Evolutionary conservation across 2,329 filamentous ascomycete genomes (phyloP), one percentile per base, ranked within the genome.

Genomic region (Calonectria ilicicola): DNA sequence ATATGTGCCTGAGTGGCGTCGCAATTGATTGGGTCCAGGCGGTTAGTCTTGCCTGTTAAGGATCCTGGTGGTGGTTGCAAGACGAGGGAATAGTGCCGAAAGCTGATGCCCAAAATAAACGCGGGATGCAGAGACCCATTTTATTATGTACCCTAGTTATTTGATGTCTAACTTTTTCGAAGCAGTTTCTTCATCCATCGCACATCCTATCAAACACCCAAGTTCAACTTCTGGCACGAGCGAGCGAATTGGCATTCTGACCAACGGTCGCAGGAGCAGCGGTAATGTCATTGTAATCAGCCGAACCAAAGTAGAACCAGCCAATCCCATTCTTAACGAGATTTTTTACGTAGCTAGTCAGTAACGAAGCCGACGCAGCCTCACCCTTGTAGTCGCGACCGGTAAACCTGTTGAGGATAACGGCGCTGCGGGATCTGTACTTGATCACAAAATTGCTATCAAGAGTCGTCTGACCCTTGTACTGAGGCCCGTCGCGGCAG

Each of bases 371-470:
- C 1, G 58, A 56, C 1, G 65, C 69, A 32, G 40, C 5, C 3
- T 42, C 65, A 40, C 70, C 65, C 21, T 51, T 6, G 51, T 53
- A 72, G 51, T 72, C 70, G 17, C 29, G 14, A 12, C 76, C 77
- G 7, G 49, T 60, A 19, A 79, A 79, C 5, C 19, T 15, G 10
- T 80, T 73, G 23, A 80, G 63, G 8, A 80, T 76, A 1, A 79
- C 62, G 0, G 75, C 75, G 1, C 65, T 72, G 42, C 75, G 65
- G 1, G 29, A 26, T 29, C 53, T 32, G 29, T 62, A 51, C 1
- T 58, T 70, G 15, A 2, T 38, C 0, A 75, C 76, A 14, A 80
- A 51, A 12, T 73, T 79, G 58, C 67, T 72, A 21, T 49, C 35
- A 15, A 78, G 29, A 12, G 75, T 80, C n/a, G 29, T 56, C 15